Evolutionary conservation across 2,329 filamentous ascomycete species (phyloP).

Genomic region (Aspergillus sp.): DNA sequence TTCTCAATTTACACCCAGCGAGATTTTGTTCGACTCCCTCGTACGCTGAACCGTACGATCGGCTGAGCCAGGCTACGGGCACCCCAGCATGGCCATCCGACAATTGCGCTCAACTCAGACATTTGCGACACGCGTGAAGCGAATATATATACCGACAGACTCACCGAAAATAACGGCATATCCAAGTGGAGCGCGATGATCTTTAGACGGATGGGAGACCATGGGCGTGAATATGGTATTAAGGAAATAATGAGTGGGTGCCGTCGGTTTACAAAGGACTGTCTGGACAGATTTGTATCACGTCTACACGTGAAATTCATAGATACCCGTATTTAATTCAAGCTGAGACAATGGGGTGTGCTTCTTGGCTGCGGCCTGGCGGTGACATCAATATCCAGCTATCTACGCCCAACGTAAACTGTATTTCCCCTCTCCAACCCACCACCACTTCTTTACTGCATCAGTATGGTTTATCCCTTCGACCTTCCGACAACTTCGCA

Average conservation of each 20-base stretch:
- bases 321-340: not conserved
- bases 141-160: not conserved
- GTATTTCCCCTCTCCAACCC: constrained; percentile 6
- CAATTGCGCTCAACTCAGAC: not conserved
- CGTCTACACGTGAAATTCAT: not conserved
- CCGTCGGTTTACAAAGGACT: not conserved
- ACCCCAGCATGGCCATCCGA: not conserved
- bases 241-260: not conserved
- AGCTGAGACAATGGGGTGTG: not conserved
- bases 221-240: not conserved
- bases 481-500: constrained; percentile 84
- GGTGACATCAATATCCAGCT: constrained; percentile 23
- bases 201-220: not conserved
- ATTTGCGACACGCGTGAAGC: not conserved
- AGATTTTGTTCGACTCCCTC: not conserved
- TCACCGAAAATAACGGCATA: not conserved
- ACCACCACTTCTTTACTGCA: constrained; percentile 1
- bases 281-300: not conserved
- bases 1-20: not conserved
- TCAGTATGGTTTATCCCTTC: constrained; percentile 83
- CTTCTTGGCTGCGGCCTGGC: constrained; percentile 18
- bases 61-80: not conserved
- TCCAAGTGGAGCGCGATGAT: not conserved
- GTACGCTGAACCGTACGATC: not conserved
- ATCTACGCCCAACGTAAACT: constrained; percentile 7